Percentiles rank a stretch among this genome's conserved stretches.
phyloP scores from a whole-genome alignment of 257 asterid species.

The Solanum pinnatisectum region DNA sequence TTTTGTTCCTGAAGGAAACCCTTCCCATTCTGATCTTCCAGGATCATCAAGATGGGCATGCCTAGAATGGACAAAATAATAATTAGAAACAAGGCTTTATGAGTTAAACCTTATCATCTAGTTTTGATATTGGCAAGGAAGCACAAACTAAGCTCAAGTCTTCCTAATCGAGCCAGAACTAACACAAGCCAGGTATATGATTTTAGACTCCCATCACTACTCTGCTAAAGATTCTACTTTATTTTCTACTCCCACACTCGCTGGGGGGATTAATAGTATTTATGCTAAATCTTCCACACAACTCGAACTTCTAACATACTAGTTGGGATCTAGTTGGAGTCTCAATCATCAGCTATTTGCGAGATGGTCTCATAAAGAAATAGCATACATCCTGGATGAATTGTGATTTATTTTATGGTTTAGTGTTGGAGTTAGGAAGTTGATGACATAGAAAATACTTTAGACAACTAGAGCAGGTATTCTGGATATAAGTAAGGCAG shows the following conservation, averaged over 20 bases:
- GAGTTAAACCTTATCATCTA: background rate
- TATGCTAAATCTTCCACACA: background rate
- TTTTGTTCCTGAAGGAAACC: constrained; percentile 93
- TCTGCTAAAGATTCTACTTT: background rate
- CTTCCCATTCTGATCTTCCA: constrained; percentile 98
- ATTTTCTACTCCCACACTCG: background rate
- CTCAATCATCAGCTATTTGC: background rate
- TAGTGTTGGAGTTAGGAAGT: background rate
- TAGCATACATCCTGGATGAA: background rate
- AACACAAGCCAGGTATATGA: background rate
- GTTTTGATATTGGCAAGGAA: background rate
- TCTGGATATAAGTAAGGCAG: background rate
- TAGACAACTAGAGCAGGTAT: background rate
- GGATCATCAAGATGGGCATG: constrained; percentile 96
- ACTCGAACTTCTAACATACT: background rate
- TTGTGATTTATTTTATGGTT: background rate
- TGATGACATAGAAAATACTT: background rate
- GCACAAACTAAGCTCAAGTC: background rate
- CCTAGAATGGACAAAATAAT: constrained; percentile 21
- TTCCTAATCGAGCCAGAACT: background rate
- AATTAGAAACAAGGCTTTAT: background rate
- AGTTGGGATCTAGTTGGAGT: background rate
- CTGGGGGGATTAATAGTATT: background rate
- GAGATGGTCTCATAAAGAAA: background rate
- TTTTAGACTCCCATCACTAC: background rate